Percentiles rank a stretch among this genome's conserved stretches.
phyloP scores from a whole-genome alignment of 2,329 filamentous ascomycete genomes.

The Arthrobotrys sinensis region DNA sequence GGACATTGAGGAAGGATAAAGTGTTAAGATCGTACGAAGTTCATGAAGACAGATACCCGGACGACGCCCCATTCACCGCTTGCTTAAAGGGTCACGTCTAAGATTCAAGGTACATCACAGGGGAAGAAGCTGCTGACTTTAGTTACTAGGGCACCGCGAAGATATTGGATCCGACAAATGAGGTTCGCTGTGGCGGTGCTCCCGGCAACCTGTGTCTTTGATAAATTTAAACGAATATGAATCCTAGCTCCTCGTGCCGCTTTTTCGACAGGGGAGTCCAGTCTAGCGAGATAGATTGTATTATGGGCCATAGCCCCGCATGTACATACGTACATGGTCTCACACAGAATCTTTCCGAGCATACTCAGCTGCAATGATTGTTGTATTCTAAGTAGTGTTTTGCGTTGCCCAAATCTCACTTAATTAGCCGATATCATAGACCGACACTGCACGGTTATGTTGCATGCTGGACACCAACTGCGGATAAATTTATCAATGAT shows the following conservation, averaged over 20 bases:
- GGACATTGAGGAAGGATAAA: too few species aligned
- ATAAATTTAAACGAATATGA: background rate
- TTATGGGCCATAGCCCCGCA: background rate
- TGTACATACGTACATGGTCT: background rate
- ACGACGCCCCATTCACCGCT: background rate
- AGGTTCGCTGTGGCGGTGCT: background rate
- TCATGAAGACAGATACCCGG: too few species aligned
- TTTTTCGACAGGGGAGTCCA: background rate
- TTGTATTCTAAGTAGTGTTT: background rate
- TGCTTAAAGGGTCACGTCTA: background rate
- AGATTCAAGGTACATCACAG: background rate
- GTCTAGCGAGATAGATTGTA: background rate
- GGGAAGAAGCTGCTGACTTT: background rate
- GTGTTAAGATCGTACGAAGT: too few species aligned
- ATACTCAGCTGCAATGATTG: background rate
- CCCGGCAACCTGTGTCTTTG: too few species aligned
- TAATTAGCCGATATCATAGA: too few species aligned
- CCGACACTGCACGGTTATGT: too few species aligned
- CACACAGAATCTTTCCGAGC: background rate
- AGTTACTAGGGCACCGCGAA: background rate
- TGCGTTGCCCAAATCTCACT: slow-evolving; percentile 3
- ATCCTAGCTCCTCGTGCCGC: background rate
- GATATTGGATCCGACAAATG: too few species aligned
- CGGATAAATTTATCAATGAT: slow-evolving; percentile 1
- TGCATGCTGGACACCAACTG: background rate